Conservation (phyloP, 2,329 filamentous ascomycete species). For the Neonectria neomacrospora region DNA sequence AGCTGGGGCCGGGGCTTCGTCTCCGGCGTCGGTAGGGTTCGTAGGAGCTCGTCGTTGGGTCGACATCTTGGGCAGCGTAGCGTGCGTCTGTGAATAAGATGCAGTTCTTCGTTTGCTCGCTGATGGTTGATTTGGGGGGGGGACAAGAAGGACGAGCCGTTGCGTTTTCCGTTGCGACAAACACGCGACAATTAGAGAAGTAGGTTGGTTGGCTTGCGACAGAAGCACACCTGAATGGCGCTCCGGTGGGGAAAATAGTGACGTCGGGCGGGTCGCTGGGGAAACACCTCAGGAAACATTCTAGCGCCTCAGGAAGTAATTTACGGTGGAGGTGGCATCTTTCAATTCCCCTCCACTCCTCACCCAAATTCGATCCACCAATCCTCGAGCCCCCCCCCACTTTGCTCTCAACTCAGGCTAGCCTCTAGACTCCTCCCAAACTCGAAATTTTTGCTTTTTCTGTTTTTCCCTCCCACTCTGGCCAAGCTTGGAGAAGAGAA, state of each 20-base stretch:
- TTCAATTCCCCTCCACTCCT: background rate
- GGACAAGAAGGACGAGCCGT: slow-evolving; percentile 1
- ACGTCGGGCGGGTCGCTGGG: slow-evolving; percentile 45
- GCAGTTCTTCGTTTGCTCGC: background rate
- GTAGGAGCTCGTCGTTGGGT: slow-evolving; percentile 39
- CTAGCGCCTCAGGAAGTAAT: background rate
- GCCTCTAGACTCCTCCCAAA: slow-evolving; percentile 4
- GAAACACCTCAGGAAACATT: slow-evolving; percentile 35
- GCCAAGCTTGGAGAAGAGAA: slow-evolving; percentile 21
- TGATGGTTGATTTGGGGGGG: background rate
- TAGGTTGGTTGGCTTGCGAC: slow-evolving; percentile 19
- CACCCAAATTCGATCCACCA: slow-evolving; percentile 9
- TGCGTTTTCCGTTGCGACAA: background rate
- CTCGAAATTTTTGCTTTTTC: slow-evolving; percentile 8
- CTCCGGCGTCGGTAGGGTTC: slow-evolving; percentile 28
- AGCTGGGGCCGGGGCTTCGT: slow-evolving; percentile 33
- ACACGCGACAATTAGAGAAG: slow-evolving; percentile 13
- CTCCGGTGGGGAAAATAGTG: slow-evolving; percentile 35
- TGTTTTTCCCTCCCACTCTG: slow-evolving; percentile 5
- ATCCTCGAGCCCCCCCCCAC: slow-evolving; percentile 11
- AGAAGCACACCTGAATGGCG: slow-evolving; percentile 3
- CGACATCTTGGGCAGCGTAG: slow-evolving; percentile 29
- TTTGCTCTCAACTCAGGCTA: slow-evolving; percentile 16
- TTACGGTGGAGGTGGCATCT: background rate
- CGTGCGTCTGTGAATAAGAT: background rate